phyloP scores from a whole-genome alignment of 805 yeast species.

The Wickerhamomyces mucosus region DNA sequence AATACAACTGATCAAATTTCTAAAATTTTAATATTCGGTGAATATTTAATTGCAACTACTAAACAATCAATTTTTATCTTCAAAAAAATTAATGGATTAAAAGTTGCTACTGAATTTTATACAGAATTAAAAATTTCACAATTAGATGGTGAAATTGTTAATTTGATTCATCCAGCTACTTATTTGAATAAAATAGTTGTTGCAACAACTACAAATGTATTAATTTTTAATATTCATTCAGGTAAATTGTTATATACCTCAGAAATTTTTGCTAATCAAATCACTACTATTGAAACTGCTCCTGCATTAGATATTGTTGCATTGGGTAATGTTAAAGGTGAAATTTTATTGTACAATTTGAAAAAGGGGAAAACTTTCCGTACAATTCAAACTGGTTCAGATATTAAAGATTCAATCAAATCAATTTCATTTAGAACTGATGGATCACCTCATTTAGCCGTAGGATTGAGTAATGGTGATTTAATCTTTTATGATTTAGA shows the following conservation, averaged over 20 bases:
- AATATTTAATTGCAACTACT: conserved; percentile 54
- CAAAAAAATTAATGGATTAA: conserved; percentile 34
- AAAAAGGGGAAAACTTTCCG: conserved; percentile 51
- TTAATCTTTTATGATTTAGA: conserved; percentile 77
- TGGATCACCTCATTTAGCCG: conserved; percentile 73
- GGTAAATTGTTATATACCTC: conserved; percentile 60
- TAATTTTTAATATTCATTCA: conserved; percentile 66
- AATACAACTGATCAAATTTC: conserved; percentile 28
- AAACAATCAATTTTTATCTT: conserved; percentile 41
- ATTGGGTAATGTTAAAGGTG: conserved; percentile 64
- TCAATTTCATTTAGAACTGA: conserved; percentile 87
- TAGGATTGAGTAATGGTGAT: conserved; percentile 75
- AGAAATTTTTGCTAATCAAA: conserved; percentile 40
- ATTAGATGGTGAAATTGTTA: conserved; percentile 65
- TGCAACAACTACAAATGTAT: conserved; percentile 57
- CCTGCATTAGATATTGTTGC: conserved; percentile 85
- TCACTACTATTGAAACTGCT: conserved; percentile 68
- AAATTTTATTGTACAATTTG: conserved; percentile 55
- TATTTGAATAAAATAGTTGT: conserved; percentile 82
- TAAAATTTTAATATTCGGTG: conserved; percentile 64
- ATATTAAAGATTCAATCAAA: conserved; percentile 28
- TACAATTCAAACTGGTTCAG: conserved; percentile 31
- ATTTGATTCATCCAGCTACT: conserved; percentile 77
- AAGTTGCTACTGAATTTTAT: conserved; percentile 54
- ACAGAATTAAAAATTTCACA: conserved; percentile 49